Base-by-base conservation (phyloP, 2,329 filamentous ascomycete species). In the Stagonosporopsis rhizophila region DNA sequence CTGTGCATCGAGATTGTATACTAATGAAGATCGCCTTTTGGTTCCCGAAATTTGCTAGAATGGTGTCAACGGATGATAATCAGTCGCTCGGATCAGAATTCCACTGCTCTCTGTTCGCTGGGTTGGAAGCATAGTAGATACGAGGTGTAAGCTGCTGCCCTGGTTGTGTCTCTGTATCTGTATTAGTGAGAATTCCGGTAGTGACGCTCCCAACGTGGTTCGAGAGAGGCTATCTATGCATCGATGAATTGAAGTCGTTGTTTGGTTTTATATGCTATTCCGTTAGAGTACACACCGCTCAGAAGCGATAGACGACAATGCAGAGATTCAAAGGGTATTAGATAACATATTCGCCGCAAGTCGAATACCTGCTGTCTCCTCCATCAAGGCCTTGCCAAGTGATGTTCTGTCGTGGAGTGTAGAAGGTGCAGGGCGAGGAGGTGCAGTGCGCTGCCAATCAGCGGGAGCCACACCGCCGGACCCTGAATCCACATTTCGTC, bases 401-500 rank as follows among this genome's bases (percentile, higher is more conserved):
- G 17, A 23, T 32, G 37, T 2, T 23, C 12, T 32, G n/a, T 4
- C 14, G n/a, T 20, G 17, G 9, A 40, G 22, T n/a, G 9, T 17
- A 8, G 32, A 14, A 11, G 12, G 17, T 30, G 15, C 9, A 19
- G 14, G 8, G 7, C 22, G 14, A 19, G 9, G 11, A n/a, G 25
- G 37, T 45, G 28, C 6, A 15, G n/a, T 32, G 38, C 44, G 34
- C 30, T 15, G 6, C 48, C 38, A 52, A 52, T 48, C 17, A 48
- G 44, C 48, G 37, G 28, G 32, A 57, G 54, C 48, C 48, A 47
- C 23, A 51, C 46, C 42, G n/a, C 44, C 27, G 53, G 38, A 56
- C 53, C 53, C 53, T 52, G 42, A 39, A 45, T 27, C 46, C 22
- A 34, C 49, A 48, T 52, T 58, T 52, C 44, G 49, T 45, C 54